Evolutionary conservation across 78 protist genomes (phyloP), one percentile per base, ranked within the genome.

Genomic region (Cavenderia fasciculata): DNA sequence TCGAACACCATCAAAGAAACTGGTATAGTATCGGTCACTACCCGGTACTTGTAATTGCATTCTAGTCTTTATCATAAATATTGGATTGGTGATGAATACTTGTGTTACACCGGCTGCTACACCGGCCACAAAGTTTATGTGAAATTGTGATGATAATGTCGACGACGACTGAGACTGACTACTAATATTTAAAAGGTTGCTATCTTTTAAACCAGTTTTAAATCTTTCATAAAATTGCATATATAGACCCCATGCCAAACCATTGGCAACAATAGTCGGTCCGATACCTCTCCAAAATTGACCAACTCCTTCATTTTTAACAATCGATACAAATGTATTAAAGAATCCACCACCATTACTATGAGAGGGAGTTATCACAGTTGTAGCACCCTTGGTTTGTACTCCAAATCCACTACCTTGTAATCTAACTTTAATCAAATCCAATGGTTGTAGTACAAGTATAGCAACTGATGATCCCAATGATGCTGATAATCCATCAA

Each of bases 251-350:
- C 90, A 82, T 29, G 90, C 90, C 10, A 82, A 46, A 56, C 90
- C 78, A 57, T 61, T 68, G 0, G 90, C 90, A 3, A 82, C 3
- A 18, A 82, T 51, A 0, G 78, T 82, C 10, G 78, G 90, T 40
- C 65, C 74, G 23, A 59, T 52, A 12, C 90, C 90, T 56, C 90
- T 65, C 90, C 90, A 82, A 68, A 82, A 82, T 54, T 82, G 90
- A n/a, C 65, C 8, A 4, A 57, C 33, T n/a, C 90, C 90, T n/a
- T 82, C 90, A 68, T 82, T 82, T 23, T 68, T 65, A 23, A 82
- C 23, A 16, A 82, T 49, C 21, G 7, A 21, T 34, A n/a, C 34
- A 40, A 71, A 65, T 34, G 78, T 68, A n/a, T 23, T 27, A 44
- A 82, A 21, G 0, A 56, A 16, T 6, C 70, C 59, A 6, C 51